phyloP scores from a whole-genome alignment of 1,139 yeast genomes.

The Sugiyamaella japonica region DNA sequence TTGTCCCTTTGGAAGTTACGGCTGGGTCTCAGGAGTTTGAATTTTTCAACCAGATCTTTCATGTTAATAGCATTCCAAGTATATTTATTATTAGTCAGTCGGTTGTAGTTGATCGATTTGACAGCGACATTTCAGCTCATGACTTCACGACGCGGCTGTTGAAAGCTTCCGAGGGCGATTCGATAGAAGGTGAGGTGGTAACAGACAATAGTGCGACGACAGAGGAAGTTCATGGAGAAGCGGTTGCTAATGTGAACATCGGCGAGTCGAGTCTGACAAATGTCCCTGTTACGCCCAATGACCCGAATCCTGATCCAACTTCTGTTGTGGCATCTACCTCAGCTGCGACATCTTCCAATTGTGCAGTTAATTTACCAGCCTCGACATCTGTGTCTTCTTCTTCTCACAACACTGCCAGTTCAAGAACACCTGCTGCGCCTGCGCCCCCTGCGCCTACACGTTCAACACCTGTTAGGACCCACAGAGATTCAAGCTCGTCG shows the following conservation, averaged over 20 bases:
- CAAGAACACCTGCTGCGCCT: neutral
- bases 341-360: neutral
- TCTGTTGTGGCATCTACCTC: neutral
- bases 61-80: conserved; percentile 49
- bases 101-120: conserved; percentile 47
- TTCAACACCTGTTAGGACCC: neutral
- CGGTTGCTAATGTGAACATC: neutral
- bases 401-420: neutral
- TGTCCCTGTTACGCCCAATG: no score
- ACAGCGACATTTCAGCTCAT: conserved; percentile 36
- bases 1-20: conserved; percentile 49
- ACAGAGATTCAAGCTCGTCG: neutral
- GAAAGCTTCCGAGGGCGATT: neutral
- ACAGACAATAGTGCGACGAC: neutral
- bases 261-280: no score
- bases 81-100: conserved; percentile 52
- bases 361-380: neutral
- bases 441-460: neutral
- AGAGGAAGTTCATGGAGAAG: neutral
- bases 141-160: conserved; percentile 35
- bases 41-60: conserved; percentile 53
- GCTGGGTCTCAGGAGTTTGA: conserved; percentile 50
- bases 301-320: neutral
- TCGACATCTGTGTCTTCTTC: neutral
- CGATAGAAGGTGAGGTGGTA: neutral